Conservation (phyloP, 192 early-diverging fungal genomes). For the Entomortierella lignicola region DNA sequence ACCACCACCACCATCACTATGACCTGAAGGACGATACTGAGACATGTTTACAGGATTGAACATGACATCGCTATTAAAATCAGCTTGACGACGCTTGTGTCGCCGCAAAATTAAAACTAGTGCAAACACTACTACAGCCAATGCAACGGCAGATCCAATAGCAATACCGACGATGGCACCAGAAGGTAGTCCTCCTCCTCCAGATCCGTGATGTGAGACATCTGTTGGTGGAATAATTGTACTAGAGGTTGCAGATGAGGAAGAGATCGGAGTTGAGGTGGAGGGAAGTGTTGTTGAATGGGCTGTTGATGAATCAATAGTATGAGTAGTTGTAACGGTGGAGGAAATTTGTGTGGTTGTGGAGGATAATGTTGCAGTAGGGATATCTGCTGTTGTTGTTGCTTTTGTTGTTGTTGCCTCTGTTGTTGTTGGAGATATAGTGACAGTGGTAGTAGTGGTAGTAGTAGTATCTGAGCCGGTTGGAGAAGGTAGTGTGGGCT, state of each 20-base stretch:
- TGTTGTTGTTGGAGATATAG: background rate
- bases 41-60: conserved; percentile 7
- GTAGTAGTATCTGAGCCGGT: too few relatives aligned
- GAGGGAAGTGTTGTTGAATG: conserved; percentile 1
- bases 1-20: background rate
- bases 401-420: background rate
- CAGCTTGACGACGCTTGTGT: background rate
- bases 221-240: conserved; percentile 2
- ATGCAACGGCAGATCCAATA: conserved; percentile 6
- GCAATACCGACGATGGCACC: conserved; percentile 30
- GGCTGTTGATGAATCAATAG: background rate
- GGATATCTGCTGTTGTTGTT: background rate
- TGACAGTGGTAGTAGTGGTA: background rate
- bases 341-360: conserved; percentile 4
- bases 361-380: background rate
- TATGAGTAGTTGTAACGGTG: background rate
- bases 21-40: background rate
- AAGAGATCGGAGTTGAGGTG: too few relatives aligned
- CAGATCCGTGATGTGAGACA: background rate
- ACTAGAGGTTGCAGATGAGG: background rate
- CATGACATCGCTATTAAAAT: background rate
- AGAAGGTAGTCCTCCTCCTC: background rate
- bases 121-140: background rate
- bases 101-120: background rate
- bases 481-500: background rate